Base-by-base conservation (phyloP, 2,329 filamentous ascomycete species). In the Fusarium devonianum region DNA sequence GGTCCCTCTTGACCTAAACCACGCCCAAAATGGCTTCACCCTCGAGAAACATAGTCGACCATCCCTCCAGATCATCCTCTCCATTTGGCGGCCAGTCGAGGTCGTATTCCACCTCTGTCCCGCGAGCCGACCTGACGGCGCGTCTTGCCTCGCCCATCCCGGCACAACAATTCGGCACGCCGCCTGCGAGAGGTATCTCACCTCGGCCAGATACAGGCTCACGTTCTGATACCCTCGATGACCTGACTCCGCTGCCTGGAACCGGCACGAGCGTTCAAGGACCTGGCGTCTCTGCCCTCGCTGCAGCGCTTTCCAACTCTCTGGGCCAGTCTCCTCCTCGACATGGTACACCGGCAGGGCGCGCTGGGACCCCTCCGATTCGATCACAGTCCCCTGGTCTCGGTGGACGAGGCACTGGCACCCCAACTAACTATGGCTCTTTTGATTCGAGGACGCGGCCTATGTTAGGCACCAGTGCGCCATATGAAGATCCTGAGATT, bases 401-500 rank as follows among this genome's bases (percentile, higher is more conserved):
- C 18, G 71, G 76, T 37, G 72, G 61, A 28, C 62, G 69, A 36
- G 57, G 57, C 19, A 77, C 53, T 75, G 80, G 50, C 72, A 82
- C 85, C 3, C 83, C 84, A 18, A 89, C 87, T 54, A 89, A 88
- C 65, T 95, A 94, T 71, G 93, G 92, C 42, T 96, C 92, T 8
- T 92, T 95, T 64, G 90, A 94, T 57, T 83, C 84, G 38, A 82
- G 86, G 58, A 80, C 81, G 29, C 82, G 80, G 38, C 71, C 72
- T 38, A 81, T 78, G 36, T 73, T 62, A n/a, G 65, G 64, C 18
- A 67, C 66, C 25, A 65, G 78, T 29, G 84, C 79, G 16, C 85
- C 87, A 4, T 88, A 87, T 67, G 92, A 97, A 73, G 91, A 97
- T 65, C 88, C 92, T 12, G 92, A 97, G 69, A 90, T 97, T 43